Base-by-base conservation (phyloP, 306 rosid species). In the Castanea sativa region DNA sequence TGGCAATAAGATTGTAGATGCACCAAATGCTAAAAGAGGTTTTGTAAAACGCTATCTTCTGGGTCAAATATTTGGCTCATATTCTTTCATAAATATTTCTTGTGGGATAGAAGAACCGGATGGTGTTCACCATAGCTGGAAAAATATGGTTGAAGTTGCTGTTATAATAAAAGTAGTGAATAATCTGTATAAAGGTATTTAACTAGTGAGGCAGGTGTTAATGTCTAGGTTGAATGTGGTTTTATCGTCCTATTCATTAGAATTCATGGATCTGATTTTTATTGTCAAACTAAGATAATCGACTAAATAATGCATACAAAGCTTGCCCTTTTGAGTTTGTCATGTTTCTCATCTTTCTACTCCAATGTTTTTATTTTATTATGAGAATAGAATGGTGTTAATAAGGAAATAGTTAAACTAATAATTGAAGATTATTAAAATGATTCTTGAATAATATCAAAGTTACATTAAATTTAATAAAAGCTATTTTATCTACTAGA, bases 51-150 rank as follows among this genome's bases (percentile, higher is more conserved):
- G 51, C 27, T 93, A 85, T 83, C 94, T 93, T 70, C 85, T 77
- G 0, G 88, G 90, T 18, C 63, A 83, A 56, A 90, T 93, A 91
- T 93, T 90, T 83, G 91, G 97, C 38, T 82, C 97, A 0, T 93
- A 88, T 81, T 91, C 98, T 58, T 90, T 93, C 65, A 86, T 93
- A 23, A 91, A 93, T 69, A 68, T 93, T 21, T 60, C 77, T 72
- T 87, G 91, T 78, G 98, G 97, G 72, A 83, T 81, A 20, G 97
- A 93, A 83, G 97, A 93, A 41, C 83, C 51, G 55, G 97, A 86
- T 79, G 93, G 88, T 80, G 89, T 78, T 55, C 91, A 91, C 79
- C 89, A 73, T 73, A 89, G 98, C 79, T 69, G 91, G 18, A 91
- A 72, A 79, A 93, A 93, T 79, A 74, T 88, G 89, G 86, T 88